These are phyloP conservation scores for Cephaloascus albidus DNA, from an alignment of 805 yeast genomes.

Conservation along the genomic window DNA sequence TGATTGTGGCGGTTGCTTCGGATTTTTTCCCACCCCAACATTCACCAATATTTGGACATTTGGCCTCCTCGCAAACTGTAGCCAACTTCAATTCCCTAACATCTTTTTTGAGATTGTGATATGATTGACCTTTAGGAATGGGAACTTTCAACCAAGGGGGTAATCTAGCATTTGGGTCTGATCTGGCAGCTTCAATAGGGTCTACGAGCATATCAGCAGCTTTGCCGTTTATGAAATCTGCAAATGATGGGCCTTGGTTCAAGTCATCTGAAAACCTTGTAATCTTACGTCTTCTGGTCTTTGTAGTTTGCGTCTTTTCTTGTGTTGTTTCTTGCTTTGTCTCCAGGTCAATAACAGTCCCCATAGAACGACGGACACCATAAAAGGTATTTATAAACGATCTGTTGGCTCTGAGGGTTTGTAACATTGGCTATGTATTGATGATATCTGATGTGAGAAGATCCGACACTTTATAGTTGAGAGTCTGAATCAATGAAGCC, in stretches of 20 bases:
- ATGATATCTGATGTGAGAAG: too few relatives aligned
- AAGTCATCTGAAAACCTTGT: conserved; percentile 62
- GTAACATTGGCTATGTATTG: too few relatives aligned
- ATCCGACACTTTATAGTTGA: too few relatives aligned
- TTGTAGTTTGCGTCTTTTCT: too few relatives aligned
- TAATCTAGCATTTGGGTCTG: conserved; percentile 59
- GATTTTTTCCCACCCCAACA: conserved; percentile 98
- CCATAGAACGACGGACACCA: background rate
- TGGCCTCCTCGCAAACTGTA: conserved; percentile 97
- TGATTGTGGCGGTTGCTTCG: conserved; percentile 94
- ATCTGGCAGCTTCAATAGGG: conserved; percentile 69
- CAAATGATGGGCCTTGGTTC: conserved; percentile 86
- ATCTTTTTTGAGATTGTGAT: conserved; percentile 72
- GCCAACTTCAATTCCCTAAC: conserved; percentile 81
- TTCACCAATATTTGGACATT: conserved; percentile 99
- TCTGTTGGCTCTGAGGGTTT: background rate
- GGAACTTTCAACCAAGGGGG: conserved; percentile 95
- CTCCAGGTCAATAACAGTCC: too few relatives aligned
- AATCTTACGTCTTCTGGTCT: conserved; percentile 34
- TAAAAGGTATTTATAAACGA: background rate
- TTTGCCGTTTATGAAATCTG: conserved; percentile 77
- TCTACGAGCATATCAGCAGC: conserved; percentile 63
- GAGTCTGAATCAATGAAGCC: too few relatives aligned
- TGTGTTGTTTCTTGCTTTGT: background rate
- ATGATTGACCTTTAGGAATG: conserved; percentile 90